phyloP scores from a whole-genome alignment of 164 flowering plant genomes.

The Warburgia ugandensis region DNA sequence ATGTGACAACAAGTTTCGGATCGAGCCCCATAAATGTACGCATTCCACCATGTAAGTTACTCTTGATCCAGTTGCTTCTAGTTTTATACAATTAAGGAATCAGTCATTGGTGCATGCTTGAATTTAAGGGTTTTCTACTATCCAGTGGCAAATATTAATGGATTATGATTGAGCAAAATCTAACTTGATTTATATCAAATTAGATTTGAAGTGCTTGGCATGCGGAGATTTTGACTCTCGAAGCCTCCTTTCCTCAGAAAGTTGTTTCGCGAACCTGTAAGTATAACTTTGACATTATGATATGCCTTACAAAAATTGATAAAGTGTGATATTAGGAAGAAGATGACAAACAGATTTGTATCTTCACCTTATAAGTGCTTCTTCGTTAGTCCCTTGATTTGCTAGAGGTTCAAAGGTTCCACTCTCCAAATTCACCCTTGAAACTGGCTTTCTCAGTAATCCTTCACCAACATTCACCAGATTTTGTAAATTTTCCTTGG shows the following conservation, averaged over 20 bases:
- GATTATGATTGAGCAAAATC: too few relatives aligned
- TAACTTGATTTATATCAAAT: too few relatives aligned
- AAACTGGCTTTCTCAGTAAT: constrained; percentile 13
- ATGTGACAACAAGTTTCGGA: too few relatives aligned
- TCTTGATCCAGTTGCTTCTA: too few relatives aligned
- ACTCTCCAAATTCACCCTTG: constrained; percentile 17
- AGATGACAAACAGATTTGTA: not conserved
- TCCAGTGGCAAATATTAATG: too few relatives aligned
- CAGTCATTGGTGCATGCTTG: too few relatives aligned
- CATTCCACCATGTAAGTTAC: too few relatives aligned
- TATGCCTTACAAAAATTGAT: not conserved
- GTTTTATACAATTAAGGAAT: too few relatives aligned
- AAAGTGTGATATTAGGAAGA: not conserved
- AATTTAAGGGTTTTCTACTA: too few relatives aligned
- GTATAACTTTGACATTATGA: not conserved
- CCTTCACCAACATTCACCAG: constrained; percentile 18
- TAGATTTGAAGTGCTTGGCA: not conserved
- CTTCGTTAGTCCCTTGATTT: constrained; percentile 14
- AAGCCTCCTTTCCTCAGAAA: constrained; percentile 4
- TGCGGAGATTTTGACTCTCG: constrained; percentile 1
- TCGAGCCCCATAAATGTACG: too few relatives aligned
- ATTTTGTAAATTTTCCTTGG: constrained; percentile 11
- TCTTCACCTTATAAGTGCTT: constrained; percentile 20
- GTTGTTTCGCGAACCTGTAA: constrained; percentile 1
- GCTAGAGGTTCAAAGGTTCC: constrained; percentile 13